Evolutionary conservation across 768 basidiomycete genomes (phyloP).

Genomic region (Leucogyrophana mollusca): DNA sequence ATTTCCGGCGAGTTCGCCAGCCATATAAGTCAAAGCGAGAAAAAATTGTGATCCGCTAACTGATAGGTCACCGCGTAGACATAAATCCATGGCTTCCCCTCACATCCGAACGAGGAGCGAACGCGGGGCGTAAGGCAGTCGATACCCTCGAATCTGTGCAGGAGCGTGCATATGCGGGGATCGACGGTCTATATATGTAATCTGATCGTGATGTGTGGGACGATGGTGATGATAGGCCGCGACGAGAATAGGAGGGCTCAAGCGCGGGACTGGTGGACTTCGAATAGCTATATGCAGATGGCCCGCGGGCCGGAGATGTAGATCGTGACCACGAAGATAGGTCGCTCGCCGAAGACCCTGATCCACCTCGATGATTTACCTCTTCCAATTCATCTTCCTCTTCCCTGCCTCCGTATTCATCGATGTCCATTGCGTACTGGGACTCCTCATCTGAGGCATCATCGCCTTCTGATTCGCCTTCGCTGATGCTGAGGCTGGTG

Average conservation of each 20-base stretch:
- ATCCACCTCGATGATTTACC: slow-evolving; percentile 12
- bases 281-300: slow-evolving; percentile 5
- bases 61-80: slow-evolving; percentile 8
- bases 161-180: slow-evolving; percentile 29
- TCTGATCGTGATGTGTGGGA: slow-evolving; percentile 18
- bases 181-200: slow-evolving; percentile 28
- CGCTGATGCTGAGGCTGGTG: slow-evolving; percentile 26
- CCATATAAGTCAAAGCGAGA: too few relatives aligned
- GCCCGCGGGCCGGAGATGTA: slow-evolving; percentile 5
- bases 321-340: slow-evolving; percentile 21
- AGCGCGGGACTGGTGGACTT: too few relatives aligned
- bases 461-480: slow-evolving; percentile 17
- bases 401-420: slow-evolving; percentile 4
- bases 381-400: slow-evolving; percentile 9
- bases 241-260: background rate
- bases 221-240: slow-evolving; percentile 3
- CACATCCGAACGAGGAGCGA: slow-evolving; percentile 24
- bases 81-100: slow-evolving; percentile 15
- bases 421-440: slow-evolving; percentile 22
- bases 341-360: slow-evolving; percentile 22
- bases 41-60: too few relatives aligned
- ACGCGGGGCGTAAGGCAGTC: slow-evolving; percentile 31
- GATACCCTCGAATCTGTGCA: slow-evolving; percentile 33
- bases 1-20: too few relatives aligned
- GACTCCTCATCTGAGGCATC: slow-evolving; percentile 25